These are phyloP conservation scores for Rickenella mellea DNA, from an alignment of 768 basidiomycete species.

Conservation along the genomic window DNA sequence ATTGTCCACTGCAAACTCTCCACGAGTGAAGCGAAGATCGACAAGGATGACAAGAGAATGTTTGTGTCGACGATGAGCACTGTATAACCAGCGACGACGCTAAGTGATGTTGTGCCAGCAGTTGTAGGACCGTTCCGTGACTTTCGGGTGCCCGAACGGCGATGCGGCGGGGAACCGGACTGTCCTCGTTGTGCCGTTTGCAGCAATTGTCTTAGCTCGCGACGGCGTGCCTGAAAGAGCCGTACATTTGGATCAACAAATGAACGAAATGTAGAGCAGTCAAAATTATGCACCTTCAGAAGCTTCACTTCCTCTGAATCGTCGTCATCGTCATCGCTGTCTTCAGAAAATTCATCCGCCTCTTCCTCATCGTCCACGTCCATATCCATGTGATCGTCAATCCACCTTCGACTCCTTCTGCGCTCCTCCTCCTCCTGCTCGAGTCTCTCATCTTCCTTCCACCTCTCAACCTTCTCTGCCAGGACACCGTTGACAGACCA, in stretches of 20 bases:
- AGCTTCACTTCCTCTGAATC: conserved; percentile 67
- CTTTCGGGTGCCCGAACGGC: conserved; percentile 18
- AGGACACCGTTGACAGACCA: conserved; percentile 62
- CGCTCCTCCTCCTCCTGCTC: conserved; percentile 62
- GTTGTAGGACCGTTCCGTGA: conserved; percentile 19
- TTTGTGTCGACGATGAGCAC: conserved; percentile 92
- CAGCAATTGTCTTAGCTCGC: conserved; percentile 65
- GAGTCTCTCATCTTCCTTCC: conserved; percentile 63
- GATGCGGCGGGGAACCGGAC: conserved; percentile 15
- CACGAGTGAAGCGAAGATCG: conserved; percentile 62
- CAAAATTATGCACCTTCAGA: conserved; percentile 53
- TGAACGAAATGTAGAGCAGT: conserved; percentile 3
- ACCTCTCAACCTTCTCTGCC: conserved; percentile 55
- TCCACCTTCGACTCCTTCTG: conserved; percentile 48
- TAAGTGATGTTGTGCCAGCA: conserved; percentile 31
- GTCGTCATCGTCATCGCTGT: conserved; percentile 46
- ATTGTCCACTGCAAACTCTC: conserved; percentile 82
- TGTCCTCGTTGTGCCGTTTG: conserved; percentile 30
- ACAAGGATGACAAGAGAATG: conserved; percentile 78
- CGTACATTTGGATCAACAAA: conserved; percentile 10
- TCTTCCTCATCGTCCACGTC: conserved; percentile 54
- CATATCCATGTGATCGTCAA: conserved; percentile 57
- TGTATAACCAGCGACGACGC: conserved; percentile 77
- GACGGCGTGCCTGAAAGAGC: conserved; percentile 52
- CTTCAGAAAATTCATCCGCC: conserved; percentile 30